Base-by-base conservation (phyloP, 768 basidiomycete genomes). In the Jaapia argillacea region DNA sequence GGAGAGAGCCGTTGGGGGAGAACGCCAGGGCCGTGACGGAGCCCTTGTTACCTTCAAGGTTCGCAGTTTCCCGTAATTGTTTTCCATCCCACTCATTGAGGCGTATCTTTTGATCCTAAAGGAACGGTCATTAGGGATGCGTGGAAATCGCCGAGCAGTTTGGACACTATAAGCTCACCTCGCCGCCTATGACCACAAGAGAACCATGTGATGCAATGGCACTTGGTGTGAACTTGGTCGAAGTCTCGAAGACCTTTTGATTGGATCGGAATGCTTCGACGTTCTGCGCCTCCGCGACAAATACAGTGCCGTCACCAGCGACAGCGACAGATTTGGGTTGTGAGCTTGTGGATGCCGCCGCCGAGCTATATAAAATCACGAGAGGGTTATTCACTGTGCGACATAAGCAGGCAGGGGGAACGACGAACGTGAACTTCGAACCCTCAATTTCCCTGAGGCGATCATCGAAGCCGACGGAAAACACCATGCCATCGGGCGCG, bases 391-490 rank as follows among this genome's bases (percentile, higher is more conserved):
- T 14, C 24, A 53, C 41, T 41, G 22, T 0, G 38, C 22, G 26
- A 45, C 28, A 47, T 20, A 25, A 21, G 6, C 20, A 26, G 3
- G 20, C 20, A 14, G 46, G 18, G 6, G 44, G 37, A 31, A 44
- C n/a, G 26, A 69, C 75, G 45, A 45, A 83, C 74, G 67, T 59
- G 58, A 77, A 81, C 47, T 57, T 60, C 18, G 61, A 61, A 16
- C 63, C 51, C 7, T 70, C 71, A 36, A 90, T 75, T 54, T 88
- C 86, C 36, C 81, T 69, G 3, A 90, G 64, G 24, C 59, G 67
- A 56, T 96, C 93, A 48, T 96, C 93, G 54, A 76, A 91, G 10
- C 86, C 92, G 13, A 77, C 64, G 18, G 83, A 83, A 53, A 75
- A 82, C 1, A 84, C 66, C 42, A 71, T 76, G 22, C 74, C 76